Evolutionary conservation across 495 filamentous ascomycete species (phyloP).

Genomic region (Thermochaetoides thermophila): DNA sequence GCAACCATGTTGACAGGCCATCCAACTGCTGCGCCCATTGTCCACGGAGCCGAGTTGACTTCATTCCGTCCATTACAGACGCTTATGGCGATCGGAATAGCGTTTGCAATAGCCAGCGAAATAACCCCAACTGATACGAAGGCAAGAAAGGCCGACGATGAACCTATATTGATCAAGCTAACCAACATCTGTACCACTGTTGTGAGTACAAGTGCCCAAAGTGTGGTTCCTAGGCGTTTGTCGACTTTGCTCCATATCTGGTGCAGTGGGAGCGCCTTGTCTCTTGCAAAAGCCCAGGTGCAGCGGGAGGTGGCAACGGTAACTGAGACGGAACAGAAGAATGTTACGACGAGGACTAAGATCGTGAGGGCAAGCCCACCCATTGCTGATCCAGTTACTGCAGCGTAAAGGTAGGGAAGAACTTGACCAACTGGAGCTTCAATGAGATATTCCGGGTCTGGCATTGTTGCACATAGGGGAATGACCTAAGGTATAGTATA

Average conservation of each 20-base stretch:
- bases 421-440: slow-evolving; percentile 42
- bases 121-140: slow-evolving; percentile 51
- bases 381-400: slow-evolving; percentile 39
- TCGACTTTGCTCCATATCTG: slow-evolving; percentile 47
- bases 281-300: slow-evolving; percentile 47
- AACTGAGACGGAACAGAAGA: slow-evolving; percentile 45
- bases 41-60: slow-evolving; percentile 38
- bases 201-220: slow-evolving; percentile 43
- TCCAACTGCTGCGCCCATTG: slow-evolving; percentile 35
- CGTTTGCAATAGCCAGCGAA: slow-evolving; percentile 49
- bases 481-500: slow-evolving; percentile 22
- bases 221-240: slow-evolving; percentile 31
- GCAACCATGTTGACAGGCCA: slow-evolving; percentile 38
- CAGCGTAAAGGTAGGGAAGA: slow-evolving; percentile 41
- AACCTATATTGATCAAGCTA: slow-evolving; percentile 44
- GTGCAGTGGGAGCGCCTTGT: slow-evolving; percentile 54
- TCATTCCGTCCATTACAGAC: slow-evolving; percentile 22
- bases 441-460: slow-evolving; percentile 34
- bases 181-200: slow-evolving; percentile 42
- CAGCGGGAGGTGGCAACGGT: slow-evolving; percentile 44
- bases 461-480: slow-evolving; percentile 49
- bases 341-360: slow-evolving; percentile 52
- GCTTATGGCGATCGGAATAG: slow-evolving; percentile 40
- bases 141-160: slow-evolving; percentile 44
- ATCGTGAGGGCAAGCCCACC: slow-evolving; percentile 63